These are phyloP conservation scores for Sapria himalayana DNA, from an alignment of 345 rosid species.

Conservation along the genomic window DNA sequence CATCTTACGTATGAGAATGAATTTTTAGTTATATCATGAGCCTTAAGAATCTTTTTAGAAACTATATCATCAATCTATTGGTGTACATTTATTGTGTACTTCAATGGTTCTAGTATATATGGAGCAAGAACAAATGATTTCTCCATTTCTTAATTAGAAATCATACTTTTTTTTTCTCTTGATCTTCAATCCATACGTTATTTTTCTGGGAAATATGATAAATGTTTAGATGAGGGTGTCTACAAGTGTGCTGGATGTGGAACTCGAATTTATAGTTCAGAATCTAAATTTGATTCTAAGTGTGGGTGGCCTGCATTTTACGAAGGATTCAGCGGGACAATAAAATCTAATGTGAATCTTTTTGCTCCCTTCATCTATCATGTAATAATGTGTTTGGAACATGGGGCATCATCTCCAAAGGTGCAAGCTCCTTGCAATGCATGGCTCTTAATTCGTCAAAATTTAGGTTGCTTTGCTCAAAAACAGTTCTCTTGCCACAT, in stretches of 20 bases:
- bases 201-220: slow-evolving; percentile 74
- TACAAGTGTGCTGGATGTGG: slow-evolving; percentile 75
- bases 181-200: slow-evolving; percentile 28
- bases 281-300: slow-evolving; percentile 62
- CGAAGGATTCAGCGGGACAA: slow-evolving; percentile 80
- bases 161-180: no score
- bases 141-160: no score
- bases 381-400: neutral
- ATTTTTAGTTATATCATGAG: no score
- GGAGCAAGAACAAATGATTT: neutral
- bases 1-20: no score
- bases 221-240: slow-evolving; percentile 40
- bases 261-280: slow-evolving; percentile 62
- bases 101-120: no score
- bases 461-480: neutral
- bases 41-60: no score
- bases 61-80: no score
- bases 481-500: no score
- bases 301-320: slow-evolving; percentile 95
- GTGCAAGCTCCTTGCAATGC: no score
- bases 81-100: no score
- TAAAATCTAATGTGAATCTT: slow-evolving; percentile 32
- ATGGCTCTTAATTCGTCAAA: no score
- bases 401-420: no score
- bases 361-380: neutral